These are phyloP conservation scores for Chaetoscypha palmicola DNA, from an alignment of 2,329 filamentous ascomycete species.

Conservation along the genomic window DNA sequence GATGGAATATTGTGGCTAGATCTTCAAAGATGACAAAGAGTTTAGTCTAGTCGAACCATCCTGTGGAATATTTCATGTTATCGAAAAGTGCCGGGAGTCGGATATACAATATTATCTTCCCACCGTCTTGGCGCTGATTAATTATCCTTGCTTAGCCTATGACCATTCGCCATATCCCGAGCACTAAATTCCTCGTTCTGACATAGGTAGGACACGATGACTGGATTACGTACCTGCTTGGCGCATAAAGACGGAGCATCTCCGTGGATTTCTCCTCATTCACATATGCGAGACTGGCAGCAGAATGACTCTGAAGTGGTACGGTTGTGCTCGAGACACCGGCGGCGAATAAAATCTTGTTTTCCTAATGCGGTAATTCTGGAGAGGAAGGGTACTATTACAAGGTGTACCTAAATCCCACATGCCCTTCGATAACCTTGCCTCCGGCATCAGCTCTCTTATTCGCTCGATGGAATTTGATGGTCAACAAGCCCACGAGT, in stretches of 20 bases:
- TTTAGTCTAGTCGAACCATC: too few species aligned
- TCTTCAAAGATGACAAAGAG: too few species aligned
- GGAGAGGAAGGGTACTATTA: conserved; percentile 6
- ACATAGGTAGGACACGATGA: background rate
- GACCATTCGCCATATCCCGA: background rate
- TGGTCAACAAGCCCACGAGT: conserved; percentile 22
- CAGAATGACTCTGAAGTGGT: background rate
- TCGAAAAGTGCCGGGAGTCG: background rate
- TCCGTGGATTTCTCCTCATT: too few species aligned
- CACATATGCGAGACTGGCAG: too few species aligned
- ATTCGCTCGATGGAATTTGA: conserved; percentile 30
- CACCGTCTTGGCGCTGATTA: background rate
- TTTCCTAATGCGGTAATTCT: background rate
- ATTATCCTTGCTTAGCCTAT: background rate
- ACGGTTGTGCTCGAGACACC: too few species aligned
- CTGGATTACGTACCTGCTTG: background rate
- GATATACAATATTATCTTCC: background rate
- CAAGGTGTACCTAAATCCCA: conserved; percentile 31
- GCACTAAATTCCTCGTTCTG: too few species aligned
- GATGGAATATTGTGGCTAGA: too few species aligned
- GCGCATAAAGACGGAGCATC: background rate
- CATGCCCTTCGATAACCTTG: conserved; percentile 31
- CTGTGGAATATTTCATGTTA: background rate
- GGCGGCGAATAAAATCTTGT: too few species aligned
- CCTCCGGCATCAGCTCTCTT: conserved; percentile 30